Evolutionary conservation across 345 rosid species (phyloP).

Genomic region (Gossypium ekmanianum): DNA sequence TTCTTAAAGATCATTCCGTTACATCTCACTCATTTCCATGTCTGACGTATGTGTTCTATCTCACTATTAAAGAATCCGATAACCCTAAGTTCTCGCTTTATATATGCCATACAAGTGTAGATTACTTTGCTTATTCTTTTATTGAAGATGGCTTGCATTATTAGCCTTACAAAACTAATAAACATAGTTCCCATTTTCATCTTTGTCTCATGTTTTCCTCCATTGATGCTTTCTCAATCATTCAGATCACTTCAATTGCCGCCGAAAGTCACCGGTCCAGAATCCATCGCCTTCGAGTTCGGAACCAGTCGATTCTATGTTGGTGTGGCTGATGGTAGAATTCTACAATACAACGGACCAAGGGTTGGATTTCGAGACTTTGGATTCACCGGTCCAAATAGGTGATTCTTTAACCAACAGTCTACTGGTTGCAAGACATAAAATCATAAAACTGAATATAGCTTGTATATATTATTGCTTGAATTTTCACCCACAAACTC

Average conservation of each 20-base stretch:
- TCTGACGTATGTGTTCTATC: background rate
- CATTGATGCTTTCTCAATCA: background rate
- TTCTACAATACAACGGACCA: conserved; percentile 8
- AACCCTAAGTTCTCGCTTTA: no score
- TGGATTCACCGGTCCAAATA: conserved; percentile 3
- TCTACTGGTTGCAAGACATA: background rate
- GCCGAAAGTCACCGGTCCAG: background rate
- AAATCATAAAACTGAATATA: no score
- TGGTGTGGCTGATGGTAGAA: conserved; percentile 6
- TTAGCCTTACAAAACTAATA: background rate
- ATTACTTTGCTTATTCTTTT: background rate
- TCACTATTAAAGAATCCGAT: no score
- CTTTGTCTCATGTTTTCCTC: background rate
- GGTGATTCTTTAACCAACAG: background rate
- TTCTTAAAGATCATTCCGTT: background rate
- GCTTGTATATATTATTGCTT: background rate
- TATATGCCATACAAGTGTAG: no score
- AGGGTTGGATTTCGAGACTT: background rate
- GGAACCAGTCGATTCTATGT: background rate
- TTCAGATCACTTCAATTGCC: background rate
- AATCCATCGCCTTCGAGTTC: conserved; percentile 8
- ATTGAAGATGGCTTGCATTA: background rate
- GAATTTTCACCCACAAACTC: background rate
- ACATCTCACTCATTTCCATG: background rate
- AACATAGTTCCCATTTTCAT: background rate